A percentile compares a stretch with the other conserved stretches of the same genome.
Conservation (phyloP, 306 rosid species). For the Neltuma alba region DNA sequence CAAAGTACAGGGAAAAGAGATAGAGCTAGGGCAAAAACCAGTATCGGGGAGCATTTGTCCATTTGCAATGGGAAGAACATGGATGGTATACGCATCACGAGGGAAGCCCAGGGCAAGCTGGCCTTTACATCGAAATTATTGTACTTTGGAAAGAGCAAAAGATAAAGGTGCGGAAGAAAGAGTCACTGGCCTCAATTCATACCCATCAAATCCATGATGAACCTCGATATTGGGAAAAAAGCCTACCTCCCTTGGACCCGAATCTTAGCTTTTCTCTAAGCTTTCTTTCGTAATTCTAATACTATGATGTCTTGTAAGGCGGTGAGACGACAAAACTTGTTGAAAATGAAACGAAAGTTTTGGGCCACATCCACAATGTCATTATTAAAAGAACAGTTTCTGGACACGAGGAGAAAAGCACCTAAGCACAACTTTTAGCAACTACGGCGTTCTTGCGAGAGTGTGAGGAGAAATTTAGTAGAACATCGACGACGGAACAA, state of each 20-base stretch:
- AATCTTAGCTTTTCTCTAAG: slow-evolving; percentile 15
- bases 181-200: slow-evolving; percentile 35
- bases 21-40: slow-evolving; percentile 14
- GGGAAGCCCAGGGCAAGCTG: slow-evolving; percentile 24
- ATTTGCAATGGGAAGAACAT: not conserved
- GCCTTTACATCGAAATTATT: slow-evolving; percentile 11
- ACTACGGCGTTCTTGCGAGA: not conserved
- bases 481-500: not conserved
- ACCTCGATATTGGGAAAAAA: slow-evolving; percentile 31
- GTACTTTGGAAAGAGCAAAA: slow-evolving; percentile 44
- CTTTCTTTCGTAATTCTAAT: slow-evolving; percentile 19
- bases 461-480: not conserved
- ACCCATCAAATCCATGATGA: slow-evolving; percentile 7
- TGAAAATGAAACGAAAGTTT: not conserved
- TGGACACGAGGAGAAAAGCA: not conserved
- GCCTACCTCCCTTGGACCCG: not conserved
- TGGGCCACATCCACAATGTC: not conserved
- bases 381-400: not conserved
- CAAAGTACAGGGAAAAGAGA: slow-evolving; percentile 11
- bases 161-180: slow-evolving; percentile 37
- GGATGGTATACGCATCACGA: not conserved
- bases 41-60: slow-evolving; percentile 25
- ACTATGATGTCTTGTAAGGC: slow-evolving; percentile 25
- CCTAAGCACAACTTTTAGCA: not conserved
- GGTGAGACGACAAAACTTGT: slow-evolving; percentile 2